Percentiles rank a stretch among this genome's conserved stretches.
phyloP scores from a whole-genome alignment of 257 asterid species.

The Nicotiana undulata region DNA sequence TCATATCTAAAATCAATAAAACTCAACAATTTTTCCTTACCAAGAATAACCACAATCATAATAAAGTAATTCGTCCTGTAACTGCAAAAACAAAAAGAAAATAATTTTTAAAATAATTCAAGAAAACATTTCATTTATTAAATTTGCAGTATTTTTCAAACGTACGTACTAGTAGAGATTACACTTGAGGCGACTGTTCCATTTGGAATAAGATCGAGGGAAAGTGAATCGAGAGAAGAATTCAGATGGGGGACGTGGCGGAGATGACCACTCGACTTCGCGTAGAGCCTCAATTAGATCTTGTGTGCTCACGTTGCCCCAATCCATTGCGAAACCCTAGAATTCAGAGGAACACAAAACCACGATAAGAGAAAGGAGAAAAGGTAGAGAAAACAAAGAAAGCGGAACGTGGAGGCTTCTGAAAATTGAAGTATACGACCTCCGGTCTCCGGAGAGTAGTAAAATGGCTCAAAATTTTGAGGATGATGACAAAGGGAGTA shows the following conservation, averaged over 20 bases:
- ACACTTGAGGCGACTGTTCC: constrained; percentile 98
- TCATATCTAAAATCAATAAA: background rate
- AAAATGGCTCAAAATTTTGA: background rate
- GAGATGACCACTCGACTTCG: constrained; percentile 93
- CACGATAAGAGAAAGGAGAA: background rate
- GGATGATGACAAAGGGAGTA: background rate
- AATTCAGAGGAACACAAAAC: background rate
- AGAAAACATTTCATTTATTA: background rate
- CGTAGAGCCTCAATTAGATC: constrained; percentile 88
- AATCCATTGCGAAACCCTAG: constrained; percentile 59
- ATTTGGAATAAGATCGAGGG: constrained; percentile 74
- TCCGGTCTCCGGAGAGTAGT: background rate
- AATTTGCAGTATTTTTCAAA: background rate
- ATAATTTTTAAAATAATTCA: background rate
- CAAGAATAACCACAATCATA: constrained; percentile 65
- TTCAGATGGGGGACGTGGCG: constrained; percentile 73
- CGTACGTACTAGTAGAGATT: constrained; percentile 69
- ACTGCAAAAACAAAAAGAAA: constrained; percentile 35
- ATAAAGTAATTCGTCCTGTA: constrained; percentile 91
- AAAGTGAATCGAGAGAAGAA: constrained; percentile 81
- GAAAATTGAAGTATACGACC: background rate
- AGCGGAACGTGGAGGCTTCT: background rate
- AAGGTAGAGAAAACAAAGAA: background rate
- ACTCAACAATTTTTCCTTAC: constrained; percentile 26
- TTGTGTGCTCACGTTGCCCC: constrained; percentile 86